Evolutionary conservation across 306 rosid species (phyloP).

Genomic region (Trifolium subterraneum): DNA sequence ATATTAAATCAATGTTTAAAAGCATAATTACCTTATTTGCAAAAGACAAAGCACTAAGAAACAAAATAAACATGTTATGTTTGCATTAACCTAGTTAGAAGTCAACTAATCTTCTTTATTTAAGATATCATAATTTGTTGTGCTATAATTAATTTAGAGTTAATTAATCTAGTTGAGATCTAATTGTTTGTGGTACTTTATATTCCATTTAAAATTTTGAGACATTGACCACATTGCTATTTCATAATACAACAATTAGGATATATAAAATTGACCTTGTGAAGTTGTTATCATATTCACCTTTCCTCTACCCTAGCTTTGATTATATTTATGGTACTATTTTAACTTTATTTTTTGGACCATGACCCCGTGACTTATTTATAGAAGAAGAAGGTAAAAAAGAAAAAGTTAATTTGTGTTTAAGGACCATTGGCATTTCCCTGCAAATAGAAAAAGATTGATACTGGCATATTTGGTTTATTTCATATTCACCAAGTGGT

Average conservation of each 20-base stretch:
- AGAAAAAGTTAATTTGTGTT: conserved; percentile 39
- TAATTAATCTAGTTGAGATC: conserved; percentile 18
- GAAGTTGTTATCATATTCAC: conserved; percentile 32
- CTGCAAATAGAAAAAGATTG: conserved; percentile 30
- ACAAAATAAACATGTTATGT: conserved; percentile 43
- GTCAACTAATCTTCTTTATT: conserved; percentile 43
- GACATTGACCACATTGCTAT: conserved; percentile 35
- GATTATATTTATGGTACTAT: conserved; percentile 40
- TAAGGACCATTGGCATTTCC: conserved; percentile 50
- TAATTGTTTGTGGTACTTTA: not conserved
- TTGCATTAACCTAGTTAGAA: conserved; percentile 41
- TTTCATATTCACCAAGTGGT: conserved; percentile 36
- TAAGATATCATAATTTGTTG: conserved; percentile 42
- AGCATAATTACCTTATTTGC: conserved; percentile 26
- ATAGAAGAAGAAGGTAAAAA: conserved; percentile 39
- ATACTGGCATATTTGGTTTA: conserved; percentile 29
- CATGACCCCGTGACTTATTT: conserved; percentile 47
- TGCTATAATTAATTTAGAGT: conserved; percentile 39
- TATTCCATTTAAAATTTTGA: conserved; percentile 34
- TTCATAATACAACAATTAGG: conserved; percentile 40
- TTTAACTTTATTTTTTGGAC: conserved; percentile 38
- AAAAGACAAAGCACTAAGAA: conserved; percentile 36
- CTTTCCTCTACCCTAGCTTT: conserved; percentile 20
- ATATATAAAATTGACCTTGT: conserved; percentile 44
- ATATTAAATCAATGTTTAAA: conserved; percentile 44